phyloP scores from a whole-genome alignment of 306 rosid genomes.

The Vicia faba region DNA sequence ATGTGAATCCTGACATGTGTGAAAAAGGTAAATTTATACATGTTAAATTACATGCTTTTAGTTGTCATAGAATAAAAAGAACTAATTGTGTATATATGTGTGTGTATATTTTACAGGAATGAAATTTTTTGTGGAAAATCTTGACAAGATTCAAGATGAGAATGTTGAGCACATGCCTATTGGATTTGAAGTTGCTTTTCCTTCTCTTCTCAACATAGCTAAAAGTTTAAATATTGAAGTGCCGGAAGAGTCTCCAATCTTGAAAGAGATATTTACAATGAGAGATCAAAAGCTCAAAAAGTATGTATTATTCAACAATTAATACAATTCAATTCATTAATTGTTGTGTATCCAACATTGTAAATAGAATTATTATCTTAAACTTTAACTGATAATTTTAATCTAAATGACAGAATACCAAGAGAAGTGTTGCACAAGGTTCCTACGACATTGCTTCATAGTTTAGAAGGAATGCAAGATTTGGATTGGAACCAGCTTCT shows the following conservation, averaged over 20 bases:
- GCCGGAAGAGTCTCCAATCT: conserved; percentile 52
- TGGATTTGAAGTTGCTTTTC: conserved; percentile 58
- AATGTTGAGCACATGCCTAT: conserved; percentile 82
- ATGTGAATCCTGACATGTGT: conserved; percentile 61
- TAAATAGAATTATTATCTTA: too few relatives aligned
- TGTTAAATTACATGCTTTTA: neutral
- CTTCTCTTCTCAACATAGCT: conserved; percentile 61
- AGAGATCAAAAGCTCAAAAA: conserved; percentile 71
- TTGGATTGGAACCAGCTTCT: conserved; percentile 84
- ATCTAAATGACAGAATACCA: conserved; percentile 64
- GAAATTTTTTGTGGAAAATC: conserved; percentile 58
- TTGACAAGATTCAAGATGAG: conserved; percentile 63
- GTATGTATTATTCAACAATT: conserved; percentile 30
- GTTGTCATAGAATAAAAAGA: too few relatives aligned
- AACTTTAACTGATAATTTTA: neutral
- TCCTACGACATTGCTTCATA: conserved; percentile 79
- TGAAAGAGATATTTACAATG: conserved; percentile 59
- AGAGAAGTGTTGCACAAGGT: conserved; percentile 79
- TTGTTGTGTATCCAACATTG: conserved; percentile 5
- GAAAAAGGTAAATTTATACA: conserved; percentile 49
- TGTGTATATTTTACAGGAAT: conserved; percentile 45
- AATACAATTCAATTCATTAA: neutral
- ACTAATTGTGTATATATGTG: neutral
- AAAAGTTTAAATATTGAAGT: conserved; percentile 56
- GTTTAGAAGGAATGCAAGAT: conserved; percentile 87